phyloP scores from a whole-genome alignment of 225 moss, liverwort and hornwort genomes.

The Asterella californica region DNA sequence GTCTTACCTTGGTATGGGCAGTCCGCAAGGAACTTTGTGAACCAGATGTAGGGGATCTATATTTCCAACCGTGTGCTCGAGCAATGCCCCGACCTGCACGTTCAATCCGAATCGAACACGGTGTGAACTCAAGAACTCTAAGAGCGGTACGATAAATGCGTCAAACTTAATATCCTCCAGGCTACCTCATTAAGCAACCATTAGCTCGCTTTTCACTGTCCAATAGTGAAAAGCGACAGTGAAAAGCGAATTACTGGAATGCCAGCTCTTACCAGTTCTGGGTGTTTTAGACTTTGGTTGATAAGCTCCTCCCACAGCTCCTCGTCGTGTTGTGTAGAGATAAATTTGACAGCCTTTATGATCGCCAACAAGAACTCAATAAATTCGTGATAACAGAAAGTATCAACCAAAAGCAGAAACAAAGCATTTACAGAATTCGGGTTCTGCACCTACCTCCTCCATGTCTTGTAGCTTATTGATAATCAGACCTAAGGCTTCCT shows the following conservation, averaged over 20 bases:
- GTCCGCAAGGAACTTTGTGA: conserved; percentile 76
- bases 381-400: not conserved
- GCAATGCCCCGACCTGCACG: conserved; percentile 79
- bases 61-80: conserved; percentile 94
- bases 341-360: conserved; percentile 80
- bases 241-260: not conserved
- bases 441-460: conserved; percentile 55
- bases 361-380: not conserved
- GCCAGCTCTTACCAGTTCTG: conserved; percentile 69
- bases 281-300: conserved; percentile 87
- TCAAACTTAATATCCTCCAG: no score
- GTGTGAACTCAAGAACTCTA: not conserved
- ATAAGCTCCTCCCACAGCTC: conserved; percentile 99
- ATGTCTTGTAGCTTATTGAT: conserved; percentile 90
- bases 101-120: not conserved
- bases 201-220: not conserved
- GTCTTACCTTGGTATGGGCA: conserved; percentile 78
- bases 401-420: not conserved
- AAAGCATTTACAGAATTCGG: not conserved
- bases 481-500: conserved; percentile 82
- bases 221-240: no score
- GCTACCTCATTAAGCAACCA: not conserved
- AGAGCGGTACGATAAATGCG: not conserved
- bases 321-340: conserved; percentile 87
- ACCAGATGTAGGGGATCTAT: conserved; percentile 88